Conservation (phyloP, 495 filamentous ascomycete species). For the Trichoderma asperelloides region DNA sequence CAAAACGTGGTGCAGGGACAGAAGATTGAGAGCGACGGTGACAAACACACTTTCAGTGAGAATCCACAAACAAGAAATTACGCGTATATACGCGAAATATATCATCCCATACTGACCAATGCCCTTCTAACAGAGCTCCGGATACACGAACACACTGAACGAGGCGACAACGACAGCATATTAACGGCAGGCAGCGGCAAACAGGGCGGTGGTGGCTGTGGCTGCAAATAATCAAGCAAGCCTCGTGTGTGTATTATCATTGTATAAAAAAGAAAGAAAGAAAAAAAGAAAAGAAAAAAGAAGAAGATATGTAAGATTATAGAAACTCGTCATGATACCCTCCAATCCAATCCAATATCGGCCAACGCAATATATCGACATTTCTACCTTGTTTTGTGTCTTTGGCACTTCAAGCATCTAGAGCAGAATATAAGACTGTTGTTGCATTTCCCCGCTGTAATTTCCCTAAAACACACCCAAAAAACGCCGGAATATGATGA, state of each 20-base stretch:
- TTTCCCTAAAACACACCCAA: neutral
- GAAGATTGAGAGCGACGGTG: constrained; percentile 29
- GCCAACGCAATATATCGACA: constrained; percentile 17
- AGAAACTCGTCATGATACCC: constrained; percentile 19
- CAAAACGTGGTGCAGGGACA: constrained; percentile 85
- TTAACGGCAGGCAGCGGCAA: constrained; percentile 30
- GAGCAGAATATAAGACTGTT: neutral
- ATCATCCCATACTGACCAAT: neutral
- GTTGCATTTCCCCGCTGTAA: neutral
- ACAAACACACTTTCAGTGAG: constrained; percentile 58
- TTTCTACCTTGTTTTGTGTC: neutral
- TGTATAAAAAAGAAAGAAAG: neutral
- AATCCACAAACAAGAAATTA: too few relatives aligned
- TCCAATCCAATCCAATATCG: constrained; percentile 22
- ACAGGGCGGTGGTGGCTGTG: constrained; percentile 4
- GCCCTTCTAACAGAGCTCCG: constrained; percentile 50
- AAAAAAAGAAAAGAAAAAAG: constrained; percentile 3
- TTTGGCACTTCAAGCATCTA: neutral
- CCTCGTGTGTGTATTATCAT: constrained; percentile 6
- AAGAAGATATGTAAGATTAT: constrained; percentile 9
- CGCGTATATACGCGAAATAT: too few relatives aligned
- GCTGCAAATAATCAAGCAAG: neutral
- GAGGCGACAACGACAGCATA: constrained; percentile 84
- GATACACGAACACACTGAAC: constrained; percentile 85
- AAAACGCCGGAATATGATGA: constrained; percentile 28